phyloP scores from a whole-genome alignment of 345 rosid species.

The Hypericum perforatum region DNA sequence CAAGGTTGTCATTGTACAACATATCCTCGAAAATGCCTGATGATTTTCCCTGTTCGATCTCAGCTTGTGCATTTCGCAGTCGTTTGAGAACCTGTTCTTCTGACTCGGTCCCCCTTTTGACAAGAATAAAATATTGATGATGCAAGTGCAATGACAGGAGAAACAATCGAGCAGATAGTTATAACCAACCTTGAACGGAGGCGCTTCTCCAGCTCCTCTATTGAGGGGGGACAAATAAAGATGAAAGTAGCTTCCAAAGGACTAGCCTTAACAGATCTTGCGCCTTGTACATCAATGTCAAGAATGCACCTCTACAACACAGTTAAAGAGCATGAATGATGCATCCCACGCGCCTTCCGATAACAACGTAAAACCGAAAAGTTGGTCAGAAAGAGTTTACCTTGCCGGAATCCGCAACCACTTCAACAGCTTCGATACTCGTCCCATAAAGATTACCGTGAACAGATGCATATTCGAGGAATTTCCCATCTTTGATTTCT shows the following conservation, averaged over 20 bases:
- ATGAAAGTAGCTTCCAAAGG: constrained; percentile 72
- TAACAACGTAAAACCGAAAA: constrained; percentile 4
- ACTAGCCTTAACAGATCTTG: constrained; percentile 61
- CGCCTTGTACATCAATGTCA: constrained; percentile 98
- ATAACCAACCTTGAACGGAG: constrained; percentile 68
- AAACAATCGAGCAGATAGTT: not conserved
- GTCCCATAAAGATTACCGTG: constrained; percentile 91
- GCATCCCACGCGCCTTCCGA: constrained; percentile 1
- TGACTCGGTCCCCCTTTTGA: constrained; percentile 74
- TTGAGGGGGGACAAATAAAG: constrained; percentile 85
- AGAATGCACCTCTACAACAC: constrained; percentile 75
- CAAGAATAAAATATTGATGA: not conserved
- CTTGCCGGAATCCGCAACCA: constrained; percentile 81
- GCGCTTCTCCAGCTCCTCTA: constrained; percentile 70
- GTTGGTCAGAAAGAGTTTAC: constrained; percentile 19
- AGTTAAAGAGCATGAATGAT: constrained; percentile 6
- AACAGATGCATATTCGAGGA: constrained; percentile 85
- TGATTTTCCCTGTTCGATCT: constrained; percentile 65
- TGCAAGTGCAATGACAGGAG: not conserved
- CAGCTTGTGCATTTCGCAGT: constrained; percentile 61
- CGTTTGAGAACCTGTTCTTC: constrained; percentile 80
- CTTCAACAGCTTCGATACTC: constrained; percentile 87
- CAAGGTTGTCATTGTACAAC: constrained; percentile 59
- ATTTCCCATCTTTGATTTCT: constrained; percentile 69
- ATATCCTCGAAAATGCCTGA: constrained; percentile 62